phyloP scores from a whole-genome alignment of 1,139 yeast genomes.

The Sugiyamaella grinbergsii region DNA sequence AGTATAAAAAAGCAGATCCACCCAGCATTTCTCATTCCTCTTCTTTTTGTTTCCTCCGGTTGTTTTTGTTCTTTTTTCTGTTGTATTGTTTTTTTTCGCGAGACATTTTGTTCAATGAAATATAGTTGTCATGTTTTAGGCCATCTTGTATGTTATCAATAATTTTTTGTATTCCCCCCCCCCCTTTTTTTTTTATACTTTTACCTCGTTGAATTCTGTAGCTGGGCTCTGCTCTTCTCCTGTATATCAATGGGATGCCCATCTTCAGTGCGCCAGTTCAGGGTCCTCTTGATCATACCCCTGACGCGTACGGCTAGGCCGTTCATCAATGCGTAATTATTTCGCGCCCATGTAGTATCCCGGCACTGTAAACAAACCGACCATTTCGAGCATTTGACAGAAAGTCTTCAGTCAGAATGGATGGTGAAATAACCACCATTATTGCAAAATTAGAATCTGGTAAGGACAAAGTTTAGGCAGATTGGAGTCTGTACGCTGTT shows the following conservation, averaged over 20 bases:
- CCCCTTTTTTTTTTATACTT: too few species aligned
- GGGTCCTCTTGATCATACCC: too few species aligned
- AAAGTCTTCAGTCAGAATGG: too few species aligned
- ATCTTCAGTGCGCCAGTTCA: too few species aligned
- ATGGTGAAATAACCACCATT: conserved; percentile 3
- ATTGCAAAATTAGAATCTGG: conserved; percentile 8
- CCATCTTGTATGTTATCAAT: conserved; percentile 3
- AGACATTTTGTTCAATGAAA: conserved; percentile 1
- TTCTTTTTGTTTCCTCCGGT: background rate
- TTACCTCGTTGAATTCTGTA: too few species aligned
- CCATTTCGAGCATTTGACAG: too few species aligned
- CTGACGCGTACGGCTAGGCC: too few species aligned
- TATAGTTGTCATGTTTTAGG: conserved; percentile 3
- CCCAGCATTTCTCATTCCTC: background rate
- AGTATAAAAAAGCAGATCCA: background rate
- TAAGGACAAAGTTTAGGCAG: background rate
- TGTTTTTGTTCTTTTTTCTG: background rate
- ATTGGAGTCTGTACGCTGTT: background rate
- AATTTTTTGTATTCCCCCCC: background rate
- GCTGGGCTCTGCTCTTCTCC: background rate
- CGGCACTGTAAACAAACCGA: background rate
- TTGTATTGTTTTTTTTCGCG: background rate
- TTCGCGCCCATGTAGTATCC: background rate
- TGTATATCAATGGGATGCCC: too few species aligned
- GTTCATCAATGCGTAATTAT: too few species aligned